A percentile compares a stretch with the other conserved stretches of the same genome.
Evolutionary conservation across 495 filamentous ascomycete species (phyloP).

Genomic region (Penicillium samsonianum): DNA sequence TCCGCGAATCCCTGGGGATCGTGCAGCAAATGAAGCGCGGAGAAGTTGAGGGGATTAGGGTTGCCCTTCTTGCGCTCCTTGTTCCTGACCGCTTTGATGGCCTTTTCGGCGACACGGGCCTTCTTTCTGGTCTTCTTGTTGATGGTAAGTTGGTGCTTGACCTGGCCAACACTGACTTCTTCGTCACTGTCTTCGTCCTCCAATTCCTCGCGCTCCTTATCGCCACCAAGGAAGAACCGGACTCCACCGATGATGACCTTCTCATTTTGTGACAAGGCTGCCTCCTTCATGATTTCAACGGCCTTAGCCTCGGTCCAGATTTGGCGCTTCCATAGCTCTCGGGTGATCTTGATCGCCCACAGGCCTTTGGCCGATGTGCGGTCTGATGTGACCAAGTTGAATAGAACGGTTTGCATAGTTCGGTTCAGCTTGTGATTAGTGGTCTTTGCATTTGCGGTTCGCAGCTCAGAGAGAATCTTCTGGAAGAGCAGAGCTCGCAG

Average conservation of each 20-base stretch:
- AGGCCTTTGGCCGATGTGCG: slow-evolving; percentile 79
- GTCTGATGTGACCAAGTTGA: slow-evolving; percentile 86
- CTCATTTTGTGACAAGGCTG: slow-evolving; percentile 75
- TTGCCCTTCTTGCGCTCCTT: slow-evolving; percentile 86
- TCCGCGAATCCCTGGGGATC: slow-evolving; percentile 97
- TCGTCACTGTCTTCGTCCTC: slow-evolving; percentile 86
- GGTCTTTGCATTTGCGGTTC: slow-evolving; percentile 78
- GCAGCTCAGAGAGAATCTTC: slow-evolving; percentile 88
- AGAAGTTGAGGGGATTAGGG: slow-evolving; percentile 90
- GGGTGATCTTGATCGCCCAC: slow-evolving; percentile 90
- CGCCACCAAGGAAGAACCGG: slow-evolving; percentile 92
- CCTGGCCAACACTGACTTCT: slow-evolving; percentile 74
- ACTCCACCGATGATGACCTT: slow-evolving; percentile 88
- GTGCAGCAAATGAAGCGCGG: slow-evolving; percentile 92
- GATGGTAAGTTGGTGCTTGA: slow-evolving; percentile 82
- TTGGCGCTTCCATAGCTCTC: slow-evolving; percentile 84
- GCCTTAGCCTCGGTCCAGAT: slow-evolving; percentile 88
- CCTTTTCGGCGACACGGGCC: slow-evolving; percentile 72
- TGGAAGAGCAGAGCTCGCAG: slow-evolving; percentile 80
- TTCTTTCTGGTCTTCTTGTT: slow-evolving; percentile 97
- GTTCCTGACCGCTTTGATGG: slow-evolving; percentile 70
- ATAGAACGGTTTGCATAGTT: slow-evolving; percentile 87
- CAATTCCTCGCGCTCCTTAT: slow-evolving; percentile 88
- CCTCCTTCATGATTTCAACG: slow-evolving; percentile 94
- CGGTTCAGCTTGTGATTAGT: slow-evolving; percentile 91